Evolutionary conservation across 2,329 filamentous ascomycete genomes (phyloP), one percentile per base, ranked within the genome.

Genomic region (Xylaria sp.): DNA sequence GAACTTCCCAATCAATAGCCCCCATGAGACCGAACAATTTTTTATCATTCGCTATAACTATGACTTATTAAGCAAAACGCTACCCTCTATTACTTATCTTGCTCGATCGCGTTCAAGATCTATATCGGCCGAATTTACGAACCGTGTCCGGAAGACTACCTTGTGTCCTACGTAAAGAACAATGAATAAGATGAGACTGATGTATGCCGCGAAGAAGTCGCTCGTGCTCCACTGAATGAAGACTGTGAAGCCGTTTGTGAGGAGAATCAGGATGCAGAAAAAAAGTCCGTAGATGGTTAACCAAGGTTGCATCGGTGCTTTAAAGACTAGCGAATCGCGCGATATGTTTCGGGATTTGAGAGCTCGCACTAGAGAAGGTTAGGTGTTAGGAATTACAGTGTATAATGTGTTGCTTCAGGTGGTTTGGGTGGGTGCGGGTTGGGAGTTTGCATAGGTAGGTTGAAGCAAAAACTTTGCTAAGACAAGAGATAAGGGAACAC

Each of bases 191-290:
- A 92, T 87, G 66, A 92, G 75, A 71, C 88, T 90, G 73, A 91
- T 78, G 73, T 92, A 92, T 13, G 86, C 83, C 2, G 88, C 84
- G 70, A 92, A 91, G 74, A 92, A 93, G 54, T 84, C 81, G 62
- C 83, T 83, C 6, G 85, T 86, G 74, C 81, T 83, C 87, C 90
- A 92, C 8, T 84, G 72, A 49, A 92, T 89, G 76, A 92, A 92
- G 6, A 86, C 85, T 10, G 88, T 89, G 79, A 92, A 93, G 3
- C 91, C 91, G 75, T 90, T 90, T 0, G 91, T 92, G 25, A 92
- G 68, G 61, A 89, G 84, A 69, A 93, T 89, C 59, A 92, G 78
- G 2, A 86, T 69, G 78, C 86, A 90, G 80, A 91, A 90, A 77
- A 89, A 87, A 3, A 92, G 82, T 1, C 90, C 90, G 74, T 90